Base-by-base conservation (phyloP, 768 basidiomycete genomes). In the Boletus barrowsii region DNA sequence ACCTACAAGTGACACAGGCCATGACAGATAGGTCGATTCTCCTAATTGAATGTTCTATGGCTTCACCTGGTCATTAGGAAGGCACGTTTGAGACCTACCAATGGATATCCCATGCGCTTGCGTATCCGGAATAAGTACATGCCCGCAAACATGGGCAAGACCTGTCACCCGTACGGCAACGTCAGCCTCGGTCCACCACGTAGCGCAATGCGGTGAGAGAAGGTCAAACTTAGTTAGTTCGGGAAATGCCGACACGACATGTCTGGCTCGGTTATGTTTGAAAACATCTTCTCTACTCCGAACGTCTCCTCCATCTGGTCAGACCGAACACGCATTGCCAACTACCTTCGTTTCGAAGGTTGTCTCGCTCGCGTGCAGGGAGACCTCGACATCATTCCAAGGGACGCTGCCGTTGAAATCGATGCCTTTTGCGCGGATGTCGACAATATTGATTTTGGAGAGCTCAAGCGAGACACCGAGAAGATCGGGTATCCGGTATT, bases 401-500 rank as follows among this genome's bases (percentile, higher is more conserved):
- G 59, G 6, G 64, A 73, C 20, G 73, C 78, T 26, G 76, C 72
- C 18, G 53, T 64, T 8, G 65, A 62, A 35, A 76, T 79, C 46
- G 45, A 58, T 35, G 52, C 61, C 5, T 76, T 70, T 53, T 78
- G 75, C 55, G 18, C 53, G 17, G 47, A 67, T 29, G 62, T 74
- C n/a, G 49, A 67, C 15, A 61, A 75, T 17, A 68, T 79, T 37
- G 65, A 78, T 51, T 72, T 76, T 60, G 64, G 68, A 26, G 62
- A 73, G 49, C 65, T 78, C 42, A 73, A 61, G 45, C 68, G 57
- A 44, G 73, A 76, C 29, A 79, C 75, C 5, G 70, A 70, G 52
- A 68, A 60, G 52, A 78, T 79, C 11, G 78, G 77, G 3, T 77
- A 77, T 55, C 76, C 78, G 1, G 74, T 78, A 3, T 51, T 79